A percentile compares a stretch with the other conserved stretches of the same genome.
phyloP scores from a whole-genome alignment of 2,329 filamentous ascomycete species.

The Zymoseptoria ardabiliae region DNA sequence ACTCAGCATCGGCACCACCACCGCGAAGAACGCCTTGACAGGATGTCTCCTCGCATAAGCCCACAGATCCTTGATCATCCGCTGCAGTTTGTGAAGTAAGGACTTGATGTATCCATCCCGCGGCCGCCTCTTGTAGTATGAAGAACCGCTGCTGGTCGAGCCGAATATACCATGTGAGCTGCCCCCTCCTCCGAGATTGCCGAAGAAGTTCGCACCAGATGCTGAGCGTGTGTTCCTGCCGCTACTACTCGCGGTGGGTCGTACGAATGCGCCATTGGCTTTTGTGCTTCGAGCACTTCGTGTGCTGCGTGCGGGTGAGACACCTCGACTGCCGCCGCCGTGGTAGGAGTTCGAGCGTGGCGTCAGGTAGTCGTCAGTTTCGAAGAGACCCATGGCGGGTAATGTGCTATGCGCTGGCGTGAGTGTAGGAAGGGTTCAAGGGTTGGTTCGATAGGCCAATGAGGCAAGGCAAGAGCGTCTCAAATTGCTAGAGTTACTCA shows the following conservation, averaged over 20 bases:
- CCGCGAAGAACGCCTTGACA: slow-evolving; percentile 78
- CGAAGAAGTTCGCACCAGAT: slow-evolving; percentile 18
- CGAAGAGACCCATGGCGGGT: slow-evolving; percentile 28
- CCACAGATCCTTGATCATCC: slow-evolving; percentile 71
- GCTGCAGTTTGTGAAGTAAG: slow-evolving; percentile 66
- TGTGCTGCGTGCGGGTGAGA: slow-evolving; percentile 17
- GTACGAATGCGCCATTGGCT: slow-evolving; percentile 19
- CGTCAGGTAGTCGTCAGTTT: slow-evolving; percentile 18
- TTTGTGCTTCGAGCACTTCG: slow-evolving; percentile 11
- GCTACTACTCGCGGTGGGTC: slow-evolving; percentile 12
- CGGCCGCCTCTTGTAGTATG: slow-evolving; percentile 71
- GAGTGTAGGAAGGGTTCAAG: not conserved
- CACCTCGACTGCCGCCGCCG: slow-evolving; percentile 11
- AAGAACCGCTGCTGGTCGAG: slow-evolving; percentile 45
- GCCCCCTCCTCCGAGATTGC: slow-evolving; percentile 7
- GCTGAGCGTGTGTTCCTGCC: slow-evolving; percentile 11
- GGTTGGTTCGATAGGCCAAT: not conserved
- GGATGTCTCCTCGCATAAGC: slow-evolving; percentile 78
- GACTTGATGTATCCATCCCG: slow-evolving; percentile 70
- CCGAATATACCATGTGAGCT: slow-evolving; percentile 24
- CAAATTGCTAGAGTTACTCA: not conserved
- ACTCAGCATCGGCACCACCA: slow-evolving; percentile 80
- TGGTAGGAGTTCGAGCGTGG: slow-evolving; percentile 6
- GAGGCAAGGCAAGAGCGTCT: not conserved
- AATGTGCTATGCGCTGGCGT: not conserved